A percentile compares a stretch with the other conserved stretches of the same genome.
Evolutionary conservation across 2,329 filamentous ascomycete genomes (phyloP).

Genomic region (Chlorencoelia australis): DNA sequence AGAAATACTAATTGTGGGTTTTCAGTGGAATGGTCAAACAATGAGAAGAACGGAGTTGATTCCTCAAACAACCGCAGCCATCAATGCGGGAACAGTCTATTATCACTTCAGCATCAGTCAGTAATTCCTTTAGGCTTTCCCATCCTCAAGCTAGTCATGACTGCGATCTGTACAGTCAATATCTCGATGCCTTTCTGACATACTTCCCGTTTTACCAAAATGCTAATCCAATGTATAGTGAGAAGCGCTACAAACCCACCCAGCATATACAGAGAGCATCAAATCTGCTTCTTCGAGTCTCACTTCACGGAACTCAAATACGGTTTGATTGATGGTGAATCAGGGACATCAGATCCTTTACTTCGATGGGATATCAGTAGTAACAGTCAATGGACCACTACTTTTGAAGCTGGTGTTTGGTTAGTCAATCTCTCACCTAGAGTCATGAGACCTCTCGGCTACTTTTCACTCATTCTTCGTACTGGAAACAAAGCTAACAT

Average conservation of each 20-base stretch:
- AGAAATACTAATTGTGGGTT: too few relatives aligned
- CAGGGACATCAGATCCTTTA: constrained; percentile 38
- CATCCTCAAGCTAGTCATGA: too few relatives aligned
- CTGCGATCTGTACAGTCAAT: too few relatives aligned
- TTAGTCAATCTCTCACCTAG: too few relatives aligned
- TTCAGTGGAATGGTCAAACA: constrained; percentile 61
- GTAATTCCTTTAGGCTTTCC: too few relatives aligned
- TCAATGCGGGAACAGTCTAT: constrained; percentile 56
- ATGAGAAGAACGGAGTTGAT: constrained; percentile 70
- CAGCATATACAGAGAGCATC: constrained; percentile 53
- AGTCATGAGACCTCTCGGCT: too few relatives aligned
- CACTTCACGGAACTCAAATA: constrained; percentile 70
- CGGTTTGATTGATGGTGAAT: constrained; percentile 45
- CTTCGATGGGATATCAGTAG: constrained; percentile 57
- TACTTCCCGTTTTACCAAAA: too few relatives aligned
- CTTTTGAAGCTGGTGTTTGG: constrained; percentile 41
- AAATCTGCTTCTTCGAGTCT: constrained; percentile 52
- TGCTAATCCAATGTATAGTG: too few relatives aligned
- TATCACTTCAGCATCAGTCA: constrained; percentile 70
- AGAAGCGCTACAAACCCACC: constrained; percentile 49
- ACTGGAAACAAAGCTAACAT: too few relatives aligned
- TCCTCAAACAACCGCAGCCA: constrained; percentile 55
- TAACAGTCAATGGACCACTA: constrained; percentile 50
- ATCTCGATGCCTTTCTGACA: too few relatives aligned
- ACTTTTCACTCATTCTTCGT: too few relatives aligned